phyloP scores from a whole-genome alignment of 768 basidiomycete genomes.

The Serendipita sp. region DNA sequence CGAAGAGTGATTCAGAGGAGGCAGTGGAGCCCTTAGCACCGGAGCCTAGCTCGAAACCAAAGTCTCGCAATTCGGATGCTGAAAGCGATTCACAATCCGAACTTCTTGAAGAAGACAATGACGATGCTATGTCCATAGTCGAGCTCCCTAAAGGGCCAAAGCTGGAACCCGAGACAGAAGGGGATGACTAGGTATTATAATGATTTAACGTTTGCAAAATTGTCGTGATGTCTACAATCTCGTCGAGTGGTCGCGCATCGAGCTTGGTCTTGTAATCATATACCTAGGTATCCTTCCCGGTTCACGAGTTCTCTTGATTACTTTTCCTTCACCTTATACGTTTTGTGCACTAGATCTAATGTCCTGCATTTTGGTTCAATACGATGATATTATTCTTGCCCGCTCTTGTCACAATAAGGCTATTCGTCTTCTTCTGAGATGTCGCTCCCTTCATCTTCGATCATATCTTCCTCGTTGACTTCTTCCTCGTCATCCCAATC shows the following conservation, averaged over 20 bases:
- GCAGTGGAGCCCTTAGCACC: too few species aligned
- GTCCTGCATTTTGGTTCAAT: background rate
- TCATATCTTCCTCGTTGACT: constrained; percentile 22
- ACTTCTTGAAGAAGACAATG: background rate
- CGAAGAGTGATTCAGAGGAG: background rate
- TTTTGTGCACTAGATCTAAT: background rate
- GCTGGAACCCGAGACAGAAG: background rate
- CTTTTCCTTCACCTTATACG: background rate
- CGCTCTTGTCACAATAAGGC: background rate
- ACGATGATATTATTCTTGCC: background rate
- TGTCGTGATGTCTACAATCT: too few species aligned
- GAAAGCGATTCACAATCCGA: background rate
- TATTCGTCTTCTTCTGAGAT: constrained; percentile 20
- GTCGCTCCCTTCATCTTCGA: constrained; percentile 27
- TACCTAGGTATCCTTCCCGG: constrained; percentile 13
- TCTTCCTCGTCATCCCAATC: constrained; percentile 25
- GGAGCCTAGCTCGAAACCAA: too few species aligned
- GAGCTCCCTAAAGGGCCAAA: background rate
- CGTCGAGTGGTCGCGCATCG: too few species aligned
- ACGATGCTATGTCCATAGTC: background rate
- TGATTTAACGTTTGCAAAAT: too few species aligned
- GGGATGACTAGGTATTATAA: too few species aligned
- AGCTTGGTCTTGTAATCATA: background rate
- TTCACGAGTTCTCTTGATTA: background rate
- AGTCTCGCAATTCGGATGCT: background rate